Base-by-base conservation (phyloP, 2,329 filamentous ascomycete genomes). In the Epichloe scottii region DNA sequence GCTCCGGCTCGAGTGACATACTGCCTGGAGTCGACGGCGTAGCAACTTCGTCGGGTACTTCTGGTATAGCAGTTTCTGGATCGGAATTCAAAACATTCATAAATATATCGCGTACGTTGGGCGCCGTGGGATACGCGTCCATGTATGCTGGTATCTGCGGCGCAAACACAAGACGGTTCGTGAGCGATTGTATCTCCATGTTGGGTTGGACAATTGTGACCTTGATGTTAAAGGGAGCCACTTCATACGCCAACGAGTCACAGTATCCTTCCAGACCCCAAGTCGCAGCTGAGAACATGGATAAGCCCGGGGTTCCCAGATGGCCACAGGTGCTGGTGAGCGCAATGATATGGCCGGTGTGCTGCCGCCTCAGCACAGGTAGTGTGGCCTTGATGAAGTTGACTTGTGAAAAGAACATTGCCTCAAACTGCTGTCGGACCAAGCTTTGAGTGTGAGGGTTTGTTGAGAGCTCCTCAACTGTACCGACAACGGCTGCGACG, bases 261-360 rank as follows among this genome's bases (percentile, higher is more conserved):
- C 90, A 96, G 66, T 93, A 96, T 17, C 91, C 93, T 69, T 97
- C 93, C 37, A 96, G 78, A 1, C 89, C 93, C 89, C 91, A 96
- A 38, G 89, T 90, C 14, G 89, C 87, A 17, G 91, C 89, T 57
- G 89, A 93, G 66, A 95, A 93, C 73, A 94, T 87, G 51, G 88
- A 80, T 70, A 97, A 79, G 2, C 90, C 89, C 0, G 93, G 93
- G 0, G 90, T 96, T 37, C 90, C 91, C 53, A 97, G 84, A 67
- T 96, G 91, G 3, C 89, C 90, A 38, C 88, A 90, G 53, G 94
- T 89, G 55, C 89, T 91, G 6, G 89, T 93, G 47, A 97, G 76
- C 51, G 94, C 80, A 55, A 97, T 84, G 56, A 97, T 85, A 66
- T 98, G 93, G 0, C 93, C 93, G 8, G 84, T 89, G 59, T 85